Evolutionary conservation across 108 stramenopile species (phyloP).

Genomic region (Skeletonema grethae): DNA sequence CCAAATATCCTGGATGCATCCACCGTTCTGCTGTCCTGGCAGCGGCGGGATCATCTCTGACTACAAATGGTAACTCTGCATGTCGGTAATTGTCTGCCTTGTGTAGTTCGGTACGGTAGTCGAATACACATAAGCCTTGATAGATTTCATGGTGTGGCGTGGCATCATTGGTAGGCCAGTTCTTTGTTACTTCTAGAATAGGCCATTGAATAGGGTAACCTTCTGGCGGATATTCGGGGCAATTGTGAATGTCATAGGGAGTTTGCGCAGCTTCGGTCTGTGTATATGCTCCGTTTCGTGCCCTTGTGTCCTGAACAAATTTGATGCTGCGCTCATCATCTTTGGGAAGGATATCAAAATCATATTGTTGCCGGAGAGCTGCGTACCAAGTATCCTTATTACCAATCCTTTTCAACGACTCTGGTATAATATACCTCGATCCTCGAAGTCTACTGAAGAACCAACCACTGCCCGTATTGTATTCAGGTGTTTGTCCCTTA

Average conservation of each 20-base stretch:
- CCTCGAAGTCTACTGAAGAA: slow-evolving; percentile 25
- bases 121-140: slow-evolving; percentile 85
- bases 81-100: slow-evolving; percentile 88
- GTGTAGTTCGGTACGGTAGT: slow-evolving; percentile 76
- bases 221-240: slow-evolving; percentile 73
- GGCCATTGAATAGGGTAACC: slow-evolving; percentile 84
- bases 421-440: slow-evolving; percentile 54
- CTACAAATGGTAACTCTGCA: slow-evolving; percentile 94
- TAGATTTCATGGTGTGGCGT: slow-evolving; percentile 49
- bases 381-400: slow-evolving; percentile 61
- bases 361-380: slow-evolving; percentile 55
- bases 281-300: slow-evolving; percentile 19
- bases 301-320: slow-evolving; percentile 19
- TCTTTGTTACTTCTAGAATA: slow-evolving; percentile 64
- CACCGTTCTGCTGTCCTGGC: slow-evolving; percentile 83
- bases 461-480: background rate
- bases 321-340: slow-evolving; percentile 40
- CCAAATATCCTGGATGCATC: slow-evolving; percentile 82
- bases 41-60: slow-evolving; percentile 91
- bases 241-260: slow-evolving; percentile 71
- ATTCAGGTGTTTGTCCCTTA: background rate
- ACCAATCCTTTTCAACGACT: slow-evolving; percentile 63
- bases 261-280: slow-evolving; percentile 25
- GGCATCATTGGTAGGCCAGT: slow-evolving; percentile 74
- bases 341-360: slow-evolving; percentile 51